Conservation (phyloP, 2,329 filamentous ascomycete species). For the Torrubiellomyces zombiae region DNA sequence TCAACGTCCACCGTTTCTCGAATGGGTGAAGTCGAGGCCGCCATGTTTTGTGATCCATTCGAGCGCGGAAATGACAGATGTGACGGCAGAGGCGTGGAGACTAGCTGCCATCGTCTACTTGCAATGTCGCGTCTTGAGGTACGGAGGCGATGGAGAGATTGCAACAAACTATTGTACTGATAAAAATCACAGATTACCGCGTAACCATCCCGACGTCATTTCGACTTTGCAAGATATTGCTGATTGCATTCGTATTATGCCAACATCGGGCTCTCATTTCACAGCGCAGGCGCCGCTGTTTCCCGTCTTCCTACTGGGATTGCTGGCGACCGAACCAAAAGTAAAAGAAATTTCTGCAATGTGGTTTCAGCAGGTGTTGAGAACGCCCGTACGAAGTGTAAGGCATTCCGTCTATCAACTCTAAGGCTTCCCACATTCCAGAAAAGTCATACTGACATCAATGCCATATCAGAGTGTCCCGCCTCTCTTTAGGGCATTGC, state of each 20-base stretch:
- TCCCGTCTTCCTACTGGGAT: constrained; percentile 23
- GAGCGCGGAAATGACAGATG: constrained; percentile 19
- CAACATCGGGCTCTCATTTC: constrained; percentile 21
- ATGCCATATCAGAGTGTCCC: constrained; percentile 27
- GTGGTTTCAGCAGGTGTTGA: constrained; percentile 21
- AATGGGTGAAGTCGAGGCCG: constrained; percentile 13
- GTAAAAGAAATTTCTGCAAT: constrained; percentile 13
- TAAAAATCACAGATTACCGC: constrained; percentile 21
- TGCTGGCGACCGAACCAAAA: constrained; percentile 14
- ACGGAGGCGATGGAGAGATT: constrained; percentile 1
- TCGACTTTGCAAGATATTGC: constrained; percentile 16
- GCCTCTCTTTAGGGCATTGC: constrained; percentile 17
- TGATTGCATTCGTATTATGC: constrained; percentile 21
- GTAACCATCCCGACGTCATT: constrained; percentile 19
- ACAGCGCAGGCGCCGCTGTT: constrained; percentile 24
- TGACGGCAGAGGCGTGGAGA: constrained; percentile 25
- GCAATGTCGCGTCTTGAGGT: constrained; percentile 22
- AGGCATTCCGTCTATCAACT: constrained; percentile 11
- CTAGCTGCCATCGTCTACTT: constrained; percentile 21
- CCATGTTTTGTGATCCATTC: constrained; percentile 11
- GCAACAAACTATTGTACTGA: constrained; percentile 4
- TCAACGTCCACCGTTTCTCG: constrained; percentile 7
- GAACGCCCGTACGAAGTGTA: constrained; percentile 22
- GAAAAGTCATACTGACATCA: constrained; percentile 4
- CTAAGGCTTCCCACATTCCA: constrained; percentile 7